Conservation (phyloP, 2,329 filamentous ascomycete genomes). For the Microthyrium microscopicum region DNA sequence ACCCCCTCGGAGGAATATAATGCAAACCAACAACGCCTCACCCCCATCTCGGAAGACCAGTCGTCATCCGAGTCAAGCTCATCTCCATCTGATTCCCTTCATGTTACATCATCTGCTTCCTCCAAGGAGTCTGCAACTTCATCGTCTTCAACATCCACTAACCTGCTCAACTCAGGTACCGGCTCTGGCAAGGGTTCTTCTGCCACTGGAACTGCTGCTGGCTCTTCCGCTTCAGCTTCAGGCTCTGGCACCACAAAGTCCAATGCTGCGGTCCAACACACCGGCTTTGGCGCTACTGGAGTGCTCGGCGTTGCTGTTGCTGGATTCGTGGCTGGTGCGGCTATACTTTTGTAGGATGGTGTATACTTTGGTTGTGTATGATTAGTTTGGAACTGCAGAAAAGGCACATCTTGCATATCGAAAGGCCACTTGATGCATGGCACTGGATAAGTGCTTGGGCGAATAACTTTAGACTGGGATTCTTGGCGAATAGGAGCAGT, state of each 20-base stretch:
- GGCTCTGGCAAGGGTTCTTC: not conserved
- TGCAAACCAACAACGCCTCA: too few species aligned
- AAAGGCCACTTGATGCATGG: too few species aligned
- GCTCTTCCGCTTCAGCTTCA: not conserved
- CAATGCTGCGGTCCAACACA: not conserved
- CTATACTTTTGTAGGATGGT: not conserved
- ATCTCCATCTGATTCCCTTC: not conserved
- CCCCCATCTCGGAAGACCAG: too few species aligned
- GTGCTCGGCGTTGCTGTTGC: slow-evolving; percentile 2
- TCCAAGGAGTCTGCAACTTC: not conserved
- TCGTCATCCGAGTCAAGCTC: too few species aligned
- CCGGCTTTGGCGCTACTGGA: not conserved
- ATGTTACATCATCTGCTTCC: not conserved
- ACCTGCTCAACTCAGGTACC: not conserved
- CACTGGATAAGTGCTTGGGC: too few species aligned
- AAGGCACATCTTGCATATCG: not conserved
- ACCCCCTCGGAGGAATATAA: too few species aligned
- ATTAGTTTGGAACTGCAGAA: not conserved
- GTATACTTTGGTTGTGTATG: not conserved
- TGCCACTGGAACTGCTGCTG: not conserved
- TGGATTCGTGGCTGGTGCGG: not conserved
- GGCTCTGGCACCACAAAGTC: not conserved
- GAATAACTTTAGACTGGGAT: too few species aligned
- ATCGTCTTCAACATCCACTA: not conserved
- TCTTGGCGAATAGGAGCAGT: too few species aligned